These are phyloP conservation scores for Fusarium verticillioides DNA, from an alignment of 2,329 filamentous ascomycete genomes.

Conservation along the genomic window DNA sequence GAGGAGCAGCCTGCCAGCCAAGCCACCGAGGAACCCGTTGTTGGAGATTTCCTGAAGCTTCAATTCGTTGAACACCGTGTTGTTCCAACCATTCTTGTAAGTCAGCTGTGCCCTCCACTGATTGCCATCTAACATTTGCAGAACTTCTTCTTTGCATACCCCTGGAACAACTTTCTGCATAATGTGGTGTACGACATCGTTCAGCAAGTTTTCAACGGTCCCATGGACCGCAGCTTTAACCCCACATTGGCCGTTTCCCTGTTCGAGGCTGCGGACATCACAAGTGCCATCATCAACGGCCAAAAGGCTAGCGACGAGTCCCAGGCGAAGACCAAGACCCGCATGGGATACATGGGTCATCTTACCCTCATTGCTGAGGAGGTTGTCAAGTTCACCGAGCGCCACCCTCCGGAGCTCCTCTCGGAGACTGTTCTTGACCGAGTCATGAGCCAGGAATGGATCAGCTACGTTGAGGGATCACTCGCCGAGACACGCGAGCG, in stretches of 20 bases:
- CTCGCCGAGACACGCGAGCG: slow-evolving; percentile 93
- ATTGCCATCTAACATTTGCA: slow-evolving; percentile 50
- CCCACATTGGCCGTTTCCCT: slow-evolving; percentile 89
- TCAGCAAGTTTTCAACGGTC: slow-evolving; percentile 98
- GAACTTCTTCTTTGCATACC: slow-evolving; percentile 98
- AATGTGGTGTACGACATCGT: slow-evolving; percentile 99
- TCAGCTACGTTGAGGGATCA: slow-evolving; percentile 92
- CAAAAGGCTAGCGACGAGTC: slow-evolving; percentile 88
- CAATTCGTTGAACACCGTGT: slow-evolving; percentile 96
- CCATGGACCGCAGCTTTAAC: slow-evolving; percentile 96
- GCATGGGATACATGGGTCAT: slow-evolving; percentile 98
- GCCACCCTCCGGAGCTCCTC: slow-evolving; percentile 87
- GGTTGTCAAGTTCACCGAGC: slow-evolving; percentile 97
- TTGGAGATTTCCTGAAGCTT: slow-evolving; percentile 94
- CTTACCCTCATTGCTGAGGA: slow-evolving; percentile 97
- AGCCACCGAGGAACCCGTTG: slow-evolving; percentile 70
- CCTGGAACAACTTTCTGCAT: slow-evolving; percentile 99
- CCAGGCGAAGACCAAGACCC: slow-evolving; percentile 84
- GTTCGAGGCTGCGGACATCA: slow-evolving; percentile 90
- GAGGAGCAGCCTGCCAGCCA: slow-evolving; percentile 30
- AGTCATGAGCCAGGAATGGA: slow-evolving; percentile 91
- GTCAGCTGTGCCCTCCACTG: slow-evolving; percentile 42
- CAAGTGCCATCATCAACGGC: slow-evolving; percentile 89
- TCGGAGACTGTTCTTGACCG: slow-evolving; percentile 86
- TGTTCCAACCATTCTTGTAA: slow-evolving; percentile 93